Evolutionary conservation across 441 rosid genomes (phyloP), one percentile per base, ranked within the genome.

Genomic region (Corymbia calophylla): DNA sequence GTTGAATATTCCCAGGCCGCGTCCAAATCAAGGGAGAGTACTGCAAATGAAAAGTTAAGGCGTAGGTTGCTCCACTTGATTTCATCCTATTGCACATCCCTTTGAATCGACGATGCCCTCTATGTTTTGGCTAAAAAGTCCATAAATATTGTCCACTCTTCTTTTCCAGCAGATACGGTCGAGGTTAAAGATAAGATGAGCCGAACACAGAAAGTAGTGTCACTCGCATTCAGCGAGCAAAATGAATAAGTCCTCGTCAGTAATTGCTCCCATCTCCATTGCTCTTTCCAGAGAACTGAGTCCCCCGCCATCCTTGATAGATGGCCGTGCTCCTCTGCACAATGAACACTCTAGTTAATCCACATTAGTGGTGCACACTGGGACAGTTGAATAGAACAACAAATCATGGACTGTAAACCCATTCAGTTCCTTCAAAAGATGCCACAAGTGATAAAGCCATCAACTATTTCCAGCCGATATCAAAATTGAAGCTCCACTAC

Each of bases 221-320:
- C 91, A 93, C 70, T 92, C 87, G 89, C 93, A 91, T 92, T 95
- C 98, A 9, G 96, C 92, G 56, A 97, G 96, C 93, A 95, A 81
- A 91, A 97, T 91, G 91, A 97, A 97, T 55, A 97, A 94, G 91
- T 95, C 95, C 88, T 97, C 99, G 70, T 97, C 98, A 10, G 97
- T 92, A 86, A 97, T 96, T 44, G 99, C 97, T 87, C 99, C 99
- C 93, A 93, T 95, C 91, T 96, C 99, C 99, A 97, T 97, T 60
- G 98, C 98, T 90, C 99, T 95, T 88, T 97, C 99, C 87, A 97
- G 91, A 53, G 94, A 95, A 80, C 94, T 95, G 90, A 94, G 93
- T 31, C 99, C 99, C 82, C 95, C 96, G 19, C 93, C 94, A 86
- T 97, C 99, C 91, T 92, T 96, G 87, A 96, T 91, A 0, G 96